Evolutionary conservation across 1,284 basidiomycete species (phyloP).

Genomic region (Fistulinella cinereoalba): DNA sequence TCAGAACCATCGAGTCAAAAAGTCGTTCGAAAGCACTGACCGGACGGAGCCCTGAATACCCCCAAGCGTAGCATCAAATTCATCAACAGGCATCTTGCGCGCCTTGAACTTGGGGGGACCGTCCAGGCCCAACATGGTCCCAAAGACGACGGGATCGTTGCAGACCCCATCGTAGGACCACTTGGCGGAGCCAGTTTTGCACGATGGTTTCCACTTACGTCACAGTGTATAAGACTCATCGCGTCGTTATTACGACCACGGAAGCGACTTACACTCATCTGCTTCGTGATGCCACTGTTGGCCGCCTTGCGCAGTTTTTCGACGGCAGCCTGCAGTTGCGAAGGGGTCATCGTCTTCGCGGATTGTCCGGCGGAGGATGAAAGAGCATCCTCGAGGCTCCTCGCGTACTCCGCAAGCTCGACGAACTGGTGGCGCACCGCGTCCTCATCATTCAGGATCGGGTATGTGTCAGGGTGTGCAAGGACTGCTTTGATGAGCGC

Average conservation of each 20-base stretch:
- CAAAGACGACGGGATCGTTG: constrained; percentile 51
- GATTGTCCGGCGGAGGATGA: constrained; percentile 7
- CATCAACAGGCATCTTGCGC: constrained; percentile 47
- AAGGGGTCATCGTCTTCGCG: constrained; percentile 38
- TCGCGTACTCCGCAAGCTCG: constrained; percentile 45
- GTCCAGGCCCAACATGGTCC: constrained; percentile 42
- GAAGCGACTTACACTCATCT: no score
- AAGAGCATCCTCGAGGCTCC: constrained; percentile 40
- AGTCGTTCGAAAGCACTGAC: constrained; percentile 14
- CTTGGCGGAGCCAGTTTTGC: constrained; percentile 48
- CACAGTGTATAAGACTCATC: constrained; percentile 24
- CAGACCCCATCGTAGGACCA: constrained; percentile 57
- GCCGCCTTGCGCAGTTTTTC: constrained; percentile 47
- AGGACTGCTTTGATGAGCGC: constrained; percentile 39
- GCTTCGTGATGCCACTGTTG: constrained; percentile 52
- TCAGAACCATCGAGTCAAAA: not conserved
- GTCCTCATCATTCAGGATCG: constrained; percentile 36
- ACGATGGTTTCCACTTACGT: constrained; percentile 50
- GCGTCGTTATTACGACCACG: no score
- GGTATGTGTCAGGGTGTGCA: constrained; percentile 34
- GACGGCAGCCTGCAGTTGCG: constrained; percentile 43
- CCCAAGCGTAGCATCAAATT: constrained; percentile 45
- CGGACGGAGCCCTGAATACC: constrained; percentile 27
- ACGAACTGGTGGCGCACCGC: constrained; percentile 34
- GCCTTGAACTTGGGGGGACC: constrained; percentile 51